These are phyloP conservation scores for Sporisorium scitamineum DNA, from an alignment of 1,284 basidiomycete genomes.

Conservation along the genomic window DNA sequence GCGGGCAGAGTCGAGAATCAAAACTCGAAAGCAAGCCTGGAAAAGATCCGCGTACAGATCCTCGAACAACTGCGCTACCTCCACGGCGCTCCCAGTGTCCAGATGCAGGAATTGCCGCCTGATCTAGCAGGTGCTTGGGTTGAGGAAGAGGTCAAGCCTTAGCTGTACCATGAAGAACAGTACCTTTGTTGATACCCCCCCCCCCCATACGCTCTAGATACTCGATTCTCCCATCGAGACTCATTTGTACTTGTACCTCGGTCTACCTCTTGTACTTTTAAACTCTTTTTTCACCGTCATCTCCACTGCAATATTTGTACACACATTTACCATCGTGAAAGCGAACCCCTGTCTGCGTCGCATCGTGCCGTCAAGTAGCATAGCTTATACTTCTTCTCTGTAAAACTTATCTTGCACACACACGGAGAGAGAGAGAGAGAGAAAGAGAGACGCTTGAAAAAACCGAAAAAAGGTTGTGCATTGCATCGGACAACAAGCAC, in stretches of 20 bases:
- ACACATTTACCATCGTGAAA: not conserved
- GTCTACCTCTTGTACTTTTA: not conserved
- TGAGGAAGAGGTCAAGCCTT: conserved; percentile 73
- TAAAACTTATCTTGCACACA: no score
- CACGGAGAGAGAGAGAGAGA: no score
- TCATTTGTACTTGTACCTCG: conserved; percentile 11
- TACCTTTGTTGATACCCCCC: conserved; percentile 14
- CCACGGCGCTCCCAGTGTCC: conserved; percentile 93
- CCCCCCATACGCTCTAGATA: not conserved
- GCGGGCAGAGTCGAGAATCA: conserved; percentile 88
- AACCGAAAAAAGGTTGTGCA: no score
- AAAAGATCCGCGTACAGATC: conserved; percentile 85
- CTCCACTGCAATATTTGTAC: no score
- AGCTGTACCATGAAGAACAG: not conserved
- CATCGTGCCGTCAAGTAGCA: no score
- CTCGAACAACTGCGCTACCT: conserved; percentile 92
- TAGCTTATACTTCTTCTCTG: no score
- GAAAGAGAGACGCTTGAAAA: no score
- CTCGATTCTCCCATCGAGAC: not conserved
- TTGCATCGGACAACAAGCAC: no score
- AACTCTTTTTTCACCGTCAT: no score
- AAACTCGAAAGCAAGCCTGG: conserved; percentile 79
- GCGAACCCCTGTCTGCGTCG: no score
- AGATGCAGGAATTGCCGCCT: conserved; percentile 95
- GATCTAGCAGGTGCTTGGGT: conserved; percentile 84